Evolutionary conservation across 2,329 filamentous ascomycete species (phyloP).

Genomic region (Beauveria medogensis): DNA sequence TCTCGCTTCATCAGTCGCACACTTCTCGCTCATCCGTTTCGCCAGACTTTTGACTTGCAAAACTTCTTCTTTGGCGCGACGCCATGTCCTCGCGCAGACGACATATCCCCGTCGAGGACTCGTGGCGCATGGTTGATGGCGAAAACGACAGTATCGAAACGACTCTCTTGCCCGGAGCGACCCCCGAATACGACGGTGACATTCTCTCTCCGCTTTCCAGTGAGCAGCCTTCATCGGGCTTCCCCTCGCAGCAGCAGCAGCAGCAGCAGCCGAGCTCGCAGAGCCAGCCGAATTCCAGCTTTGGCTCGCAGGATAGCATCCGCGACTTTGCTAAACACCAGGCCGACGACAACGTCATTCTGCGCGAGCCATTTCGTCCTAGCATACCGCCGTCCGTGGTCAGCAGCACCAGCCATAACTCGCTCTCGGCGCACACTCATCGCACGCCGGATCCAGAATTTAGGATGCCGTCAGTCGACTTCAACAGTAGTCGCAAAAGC

Average conservation of each 20-base stretch:
- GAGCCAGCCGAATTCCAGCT: slow-evolving; percentile 26
- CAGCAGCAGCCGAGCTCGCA: slow-evolving; percentile 33
- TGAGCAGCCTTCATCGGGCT: slow-evolving; percentile 25
- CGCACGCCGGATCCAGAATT: slow-evolving; percentile 43
- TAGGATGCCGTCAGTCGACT: slow-evolving; percentile 42
- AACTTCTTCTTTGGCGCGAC: background rate
- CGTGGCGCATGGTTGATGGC: slow-evolving; percentile 54
- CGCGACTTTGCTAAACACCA: slow-evolving; percentile 44
- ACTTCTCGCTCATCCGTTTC: background rate
- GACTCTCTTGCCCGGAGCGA: slow-evolving; percentile 39
- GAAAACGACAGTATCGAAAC: slow-evolving; percentile 55
- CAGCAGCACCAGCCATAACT: background rate
- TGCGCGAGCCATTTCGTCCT: slow-evolving; percentile 47
- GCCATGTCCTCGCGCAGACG: slow-evolving; percentile 14
- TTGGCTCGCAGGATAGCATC: slow-evolving; percentile 48
- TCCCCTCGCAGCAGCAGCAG: slow-evolving; percentile 28
- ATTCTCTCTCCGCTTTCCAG: slow-evolving; percentile 30
- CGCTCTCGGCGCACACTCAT: slow-evolving; percentile 18
- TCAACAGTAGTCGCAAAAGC: slow-evolving; percentile 29
- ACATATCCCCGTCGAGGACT: slow-evolving; percentile 38
- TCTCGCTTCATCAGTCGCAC: background rate
- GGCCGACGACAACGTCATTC: slow-evolving; percentile 47
- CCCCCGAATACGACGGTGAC: slow-evolving; percentile 30
- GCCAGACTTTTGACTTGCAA: background rate
- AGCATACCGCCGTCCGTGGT: slow-evolving; percentile 34